These are phyloP conservation scores for Cercospora beticola DNA, from an alignment of 2,329 filamentous ascomycete species.

Conservation along the genomic window DNA sequence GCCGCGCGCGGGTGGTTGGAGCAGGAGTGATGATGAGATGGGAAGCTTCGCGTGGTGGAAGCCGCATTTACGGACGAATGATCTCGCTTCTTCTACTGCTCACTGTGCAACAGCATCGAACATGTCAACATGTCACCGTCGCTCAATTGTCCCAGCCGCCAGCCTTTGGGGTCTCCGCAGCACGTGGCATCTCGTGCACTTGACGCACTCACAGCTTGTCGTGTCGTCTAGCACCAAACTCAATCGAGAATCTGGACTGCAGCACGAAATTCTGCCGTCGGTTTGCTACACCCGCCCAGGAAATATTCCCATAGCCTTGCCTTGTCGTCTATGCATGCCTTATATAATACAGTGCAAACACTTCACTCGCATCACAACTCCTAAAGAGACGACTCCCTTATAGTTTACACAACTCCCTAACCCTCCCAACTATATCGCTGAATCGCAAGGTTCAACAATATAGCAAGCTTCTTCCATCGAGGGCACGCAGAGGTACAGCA, in stretches of 20 bases:
- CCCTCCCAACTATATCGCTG: not conserved
- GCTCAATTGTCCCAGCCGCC: not conserved
- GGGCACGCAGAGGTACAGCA: not conserved
- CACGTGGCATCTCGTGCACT: too few species aligned
- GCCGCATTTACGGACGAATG: not conserved
- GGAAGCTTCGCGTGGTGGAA: not conserved
- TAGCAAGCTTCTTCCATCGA: not conserved
- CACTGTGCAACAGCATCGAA: not conserved
- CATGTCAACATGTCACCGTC: not conserved
- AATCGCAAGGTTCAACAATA: not conserved
- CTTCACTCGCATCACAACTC: not conserved
- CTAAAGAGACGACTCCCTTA: not conserved
- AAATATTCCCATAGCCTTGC: not conserved
- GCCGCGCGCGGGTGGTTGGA: not conserved
- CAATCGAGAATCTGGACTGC: not conserved
- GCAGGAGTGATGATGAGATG: not conserved
- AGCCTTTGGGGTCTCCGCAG: not conserved
- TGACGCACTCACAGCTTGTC: not conserved
- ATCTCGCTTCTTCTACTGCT: not conserved
- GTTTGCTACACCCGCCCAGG: not conserved
- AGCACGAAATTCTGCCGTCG: not conserved
- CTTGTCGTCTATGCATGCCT: not conserved
- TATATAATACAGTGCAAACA: not conserved
- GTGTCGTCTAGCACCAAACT: conserved; percentile 1
- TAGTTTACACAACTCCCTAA: not conserved